Conservation (phyloP, 2,329 filamentous ascomycete genomes). For the Stagonosporopsis vannaccii region DNA sequence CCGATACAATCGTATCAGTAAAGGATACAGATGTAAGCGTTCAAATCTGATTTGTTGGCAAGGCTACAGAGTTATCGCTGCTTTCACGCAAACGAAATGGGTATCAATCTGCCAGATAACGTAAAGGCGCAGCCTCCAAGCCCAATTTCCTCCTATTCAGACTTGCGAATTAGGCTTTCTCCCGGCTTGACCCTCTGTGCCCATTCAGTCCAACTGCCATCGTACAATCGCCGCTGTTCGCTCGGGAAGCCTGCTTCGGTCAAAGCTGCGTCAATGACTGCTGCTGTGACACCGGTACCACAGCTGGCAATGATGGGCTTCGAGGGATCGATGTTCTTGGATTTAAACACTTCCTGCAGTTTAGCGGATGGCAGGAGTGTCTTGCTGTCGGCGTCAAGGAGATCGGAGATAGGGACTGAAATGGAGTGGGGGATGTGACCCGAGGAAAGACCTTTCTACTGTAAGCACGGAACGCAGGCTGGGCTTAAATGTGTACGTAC, state of each 20-base stretch:
- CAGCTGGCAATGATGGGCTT: slow-evolving; percentile 88
- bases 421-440: slow-evolving; percentile 92
- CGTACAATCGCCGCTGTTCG: slow-evolving; percentile 79
- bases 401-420: slow-evolving; percentile 78
- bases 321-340: slow-evolving; percentile 78
- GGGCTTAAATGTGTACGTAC: slow-evolving; percentile 42
- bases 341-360: slow-evolving; percentile 76
- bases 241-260: slow-evolving; percentile 77
- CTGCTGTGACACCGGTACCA: slow-evolving; percentile 93
- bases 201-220: slow-evolving; percentile 97
- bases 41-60: not conserved
- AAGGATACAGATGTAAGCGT: too few species aligned
- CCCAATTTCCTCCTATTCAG: slow-evolving; percentile 13
- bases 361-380: slow-evolving; percentile 75
- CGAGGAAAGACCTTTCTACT: slow-evolving; percentile 67
- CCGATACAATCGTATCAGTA: not conserved
- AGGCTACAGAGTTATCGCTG: not conserved
- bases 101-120: slow-evolving; percentile 16
- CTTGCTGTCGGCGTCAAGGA: slow-evolving; percentile 86
- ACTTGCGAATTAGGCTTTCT: slow-evolving; percentile 69
- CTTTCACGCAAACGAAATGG: slow-evolving; percentile 5
- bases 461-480: slow-evolving; percentile 1
- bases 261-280: slow-evolving; percentile 86
- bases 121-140: not conserved
- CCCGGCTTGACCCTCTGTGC: slow-evolving; percentile 69